These are phyloP conservation scores for Colletotrichum tabaci DNA, from an alignment of 2,329 filamentous ascomycete genomes.

Conservation along the genomic window DNA sequence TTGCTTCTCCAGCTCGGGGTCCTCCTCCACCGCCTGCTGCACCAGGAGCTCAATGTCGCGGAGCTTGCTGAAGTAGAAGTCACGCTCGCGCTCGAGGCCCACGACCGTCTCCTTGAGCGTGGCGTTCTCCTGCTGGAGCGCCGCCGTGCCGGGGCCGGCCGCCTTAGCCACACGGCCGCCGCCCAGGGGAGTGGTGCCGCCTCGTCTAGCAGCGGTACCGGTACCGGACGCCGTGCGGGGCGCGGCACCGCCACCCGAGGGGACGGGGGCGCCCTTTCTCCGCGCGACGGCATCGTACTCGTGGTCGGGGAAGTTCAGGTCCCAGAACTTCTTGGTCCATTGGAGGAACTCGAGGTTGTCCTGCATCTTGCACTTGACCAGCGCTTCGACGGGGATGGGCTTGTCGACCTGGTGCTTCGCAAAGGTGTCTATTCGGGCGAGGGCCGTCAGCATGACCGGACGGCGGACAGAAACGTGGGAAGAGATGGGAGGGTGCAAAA, in stretches of 20 bases:
- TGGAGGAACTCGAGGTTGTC: constrained; percentile 99
- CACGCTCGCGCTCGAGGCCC: constrained; percentile 93
- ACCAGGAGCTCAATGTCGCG: constrained; percentile 96
- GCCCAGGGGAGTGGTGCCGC: constrained; percentile 74
- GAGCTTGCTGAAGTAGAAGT: constrained; percentile 99
- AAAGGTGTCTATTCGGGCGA: constrained; percentile 76
- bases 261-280: constrained; percentile 80
- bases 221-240: constrained; percentile 65
- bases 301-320: constrained; percentile 96
- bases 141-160: constrained; percentile 72
- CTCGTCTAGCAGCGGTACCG: constrained; percentile 66
- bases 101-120: constrained; percentile 96
- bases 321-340: constrained; percentile 97
- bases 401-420: constrained; percentile 90
- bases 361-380: constrained; percentile 99
- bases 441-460: neutral
- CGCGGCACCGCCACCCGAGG: constrained; percentile 62
- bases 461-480: neutral
- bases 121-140: constrained; percentile 86
- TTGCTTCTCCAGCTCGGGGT: constrained; percentile 94
- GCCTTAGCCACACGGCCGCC: constrained; percentile 62
- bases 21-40: constrained; percentile 92
- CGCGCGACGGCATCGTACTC: constrained; percentile 93
- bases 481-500: constrained; percentile 42
- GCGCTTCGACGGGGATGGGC: constrained; percentile 86